These are phyloP conservation scores for Vitellaria paradoxa DNA, from an alignment of 179 eudicot species.

Conservation along the genomic window DNA sequence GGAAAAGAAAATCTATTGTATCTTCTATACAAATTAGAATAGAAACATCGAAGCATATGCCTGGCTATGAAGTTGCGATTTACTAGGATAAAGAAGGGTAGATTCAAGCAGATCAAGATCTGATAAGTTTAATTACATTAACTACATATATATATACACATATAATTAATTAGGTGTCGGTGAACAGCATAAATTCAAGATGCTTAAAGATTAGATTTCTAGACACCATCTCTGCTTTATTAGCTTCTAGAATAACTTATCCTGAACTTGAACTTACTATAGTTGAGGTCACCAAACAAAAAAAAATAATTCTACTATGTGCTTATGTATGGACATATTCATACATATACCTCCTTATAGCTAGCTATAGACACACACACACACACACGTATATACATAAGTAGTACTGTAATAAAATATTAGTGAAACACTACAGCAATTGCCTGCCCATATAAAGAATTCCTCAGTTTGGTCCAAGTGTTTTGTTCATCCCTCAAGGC, in stretches of 20 bases:
- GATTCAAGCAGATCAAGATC: conserved; percentile 24
- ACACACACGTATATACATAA: neutral
- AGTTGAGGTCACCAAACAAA: neutral
- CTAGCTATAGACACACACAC: too few relatives aligned
- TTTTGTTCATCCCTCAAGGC: neutral
- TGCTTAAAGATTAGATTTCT: conserved; percentile 15
- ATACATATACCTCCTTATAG: neutral
- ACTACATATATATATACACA: too few relatives aligned
- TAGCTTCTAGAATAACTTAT: conserved; percentile 10
- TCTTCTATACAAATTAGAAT: neutral
- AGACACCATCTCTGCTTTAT: neutral
- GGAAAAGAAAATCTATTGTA: too few relatives aligned
- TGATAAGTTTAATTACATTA: conserved; percentile 8
- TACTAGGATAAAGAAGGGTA: conserved; percentile 16
- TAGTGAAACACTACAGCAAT: neutral
- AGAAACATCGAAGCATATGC: conserved; percentile 15
- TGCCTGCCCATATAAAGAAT: neutral
- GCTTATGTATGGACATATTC: neutral
- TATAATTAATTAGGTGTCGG: conserved; percentile 9
- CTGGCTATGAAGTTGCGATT: conserved; percentile 16
- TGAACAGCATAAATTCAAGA: neutral
- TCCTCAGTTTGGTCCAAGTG: neutral
- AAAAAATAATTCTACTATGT: neutral
- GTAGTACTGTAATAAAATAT: neutral
- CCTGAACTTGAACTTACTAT: neutral